A percentile compares a stretch with the other conserved stretches of the same genome.
These are phyloP conservation scores for Pilaira anomala DNA, from an alignment of 192 early-diverging fungal genomes.

Conservation along the genomic window DNA sequence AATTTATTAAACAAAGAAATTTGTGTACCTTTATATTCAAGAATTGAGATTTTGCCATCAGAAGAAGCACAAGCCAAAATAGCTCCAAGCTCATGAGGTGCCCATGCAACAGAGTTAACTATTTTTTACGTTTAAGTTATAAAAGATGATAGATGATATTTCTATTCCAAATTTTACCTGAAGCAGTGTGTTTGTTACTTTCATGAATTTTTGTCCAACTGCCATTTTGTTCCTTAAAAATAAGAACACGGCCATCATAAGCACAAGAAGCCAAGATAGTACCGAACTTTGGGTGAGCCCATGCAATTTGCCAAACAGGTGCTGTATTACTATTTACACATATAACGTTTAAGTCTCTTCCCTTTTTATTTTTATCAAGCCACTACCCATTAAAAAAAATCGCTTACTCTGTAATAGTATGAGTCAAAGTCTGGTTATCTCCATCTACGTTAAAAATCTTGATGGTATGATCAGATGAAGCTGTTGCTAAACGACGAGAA, in stretches of 20 bases:
- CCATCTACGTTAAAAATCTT: slow-evolving; percentile 89
- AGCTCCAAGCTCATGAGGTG: slow-evolving; percentile 94
- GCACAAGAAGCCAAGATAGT: slow-evolving; percentile 93
- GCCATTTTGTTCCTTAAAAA: slow-evolving; percentile 93
- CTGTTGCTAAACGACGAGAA: slow-evolving; percentile 91
- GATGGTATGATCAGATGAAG: slow-evolving; percentile 94
- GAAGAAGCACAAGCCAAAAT: slow-evolving; percentile 90
- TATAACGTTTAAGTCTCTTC: background rate
- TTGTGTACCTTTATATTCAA: slow-evolving; percentile 83
- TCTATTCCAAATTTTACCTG: slow-evolving; percentile 54
- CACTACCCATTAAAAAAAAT: no score
- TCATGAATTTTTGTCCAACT: slow-evolving; percentile 81
- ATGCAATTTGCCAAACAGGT: slow-evolving; percentile 99
- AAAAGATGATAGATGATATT: background rate
- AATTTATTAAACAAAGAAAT: background rate
- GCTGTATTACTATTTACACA: slow-evolving; percentile 86
- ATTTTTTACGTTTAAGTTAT: no score
- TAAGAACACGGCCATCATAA: slow-evolving; percentile 92
- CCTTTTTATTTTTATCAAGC: background rate
- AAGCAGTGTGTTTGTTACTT: slow-evolving; percentile 83
- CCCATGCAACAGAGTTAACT: slow-evolving; percentile 98
- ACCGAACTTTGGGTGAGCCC: slow-evolving; percentile 99
- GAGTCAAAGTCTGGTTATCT: slow-evolving; percentile 60
- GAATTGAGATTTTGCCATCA: slow-evolving; percentile 89
- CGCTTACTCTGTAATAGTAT: slow-evolving; percentile 71